Conservation (phyloP, 306 rosid genomes). For the Ammopiptanthus mongolicus region DNA sequence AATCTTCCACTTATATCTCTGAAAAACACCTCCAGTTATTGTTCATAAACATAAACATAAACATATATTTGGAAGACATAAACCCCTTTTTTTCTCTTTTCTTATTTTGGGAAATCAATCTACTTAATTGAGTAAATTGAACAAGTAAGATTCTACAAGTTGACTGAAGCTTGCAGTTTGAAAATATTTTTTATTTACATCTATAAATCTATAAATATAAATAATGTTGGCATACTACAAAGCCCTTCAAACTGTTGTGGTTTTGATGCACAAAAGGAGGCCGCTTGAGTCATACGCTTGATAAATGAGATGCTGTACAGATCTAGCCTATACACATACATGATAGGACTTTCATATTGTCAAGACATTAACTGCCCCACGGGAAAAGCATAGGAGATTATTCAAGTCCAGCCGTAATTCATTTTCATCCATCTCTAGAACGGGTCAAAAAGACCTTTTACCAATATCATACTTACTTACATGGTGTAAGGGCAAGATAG, state of each 20-base stretch:
- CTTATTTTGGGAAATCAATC: slow-evolving; percentile 1
- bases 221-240: not conserved
- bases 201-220: not conserved
- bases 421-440: slow-evolving; percentile 11
- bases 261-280: not conserved
- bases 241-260: not conserved
- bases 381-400: slow-evolving; percentile 4
- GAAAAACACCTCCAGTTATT: not conserved
- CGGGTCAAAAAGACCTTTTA: not conserved
- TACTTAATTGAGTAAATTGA: not conserved
- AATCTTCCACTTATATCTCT: not conserved
- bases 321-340: not conserved
- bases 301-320: not conserved
- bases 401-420: slow-evolving; percentile 1
- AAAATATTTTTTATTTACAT: not conserved
- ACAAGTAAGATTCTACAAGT: slow-evolving; percentile 4
- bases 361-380: slow-evolving; percentile 8
- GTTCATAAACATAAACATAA: not conserved
- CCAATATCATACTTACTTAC: slow-evolving; percentile 53
- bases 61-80: not conserved
- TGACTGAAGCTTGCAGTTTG: slow-evolving; percentile 18
- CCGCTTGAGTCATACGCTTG: not conserved
- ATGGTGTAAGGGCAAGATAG: slow-evolving; percentile 73
- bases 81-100: not conserved
- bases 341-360: not conserved